Percentiles rank a stretch among this genome's conserved stretches.
Evolutionary conservation across 805 yeast species (phyloP).

Genomic region (Wickerhamiella brachini): DNA sequence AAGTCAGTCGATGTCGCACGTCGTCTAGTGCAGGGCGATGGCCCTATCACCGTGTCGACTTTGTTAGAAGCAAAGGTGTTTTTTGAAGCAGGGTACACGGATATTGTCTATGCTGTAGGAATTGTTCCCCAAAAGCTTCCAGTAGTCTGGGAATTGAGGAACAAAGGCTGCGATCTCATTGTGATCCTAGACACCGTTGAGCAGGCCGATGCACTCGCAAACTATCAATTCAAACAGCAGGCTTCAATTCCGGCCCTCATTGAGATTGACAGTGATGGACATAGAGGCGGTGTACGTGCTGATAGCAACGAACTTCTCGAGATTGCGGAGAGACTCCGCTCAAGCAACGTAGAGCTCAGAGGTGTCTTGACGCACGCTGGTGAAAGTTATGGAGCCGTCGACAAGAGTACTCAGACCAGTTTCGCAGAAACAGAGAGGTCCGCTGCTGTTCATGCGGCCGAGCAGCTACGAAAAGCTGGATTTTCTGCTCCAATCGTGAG

Average conservation of each 20-base stretch:
- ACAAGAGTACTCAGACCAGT: background rate
- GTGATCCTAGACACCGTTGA: background rate
- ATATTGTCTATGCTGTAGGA: background rate
- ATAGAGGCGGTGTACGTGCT: background rate
- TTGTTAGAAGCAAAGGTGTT: background rate
- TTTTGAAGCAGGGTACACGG: background rate
- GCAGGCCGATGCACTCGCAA: background rate
- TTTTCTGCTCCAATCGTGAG: background rate
- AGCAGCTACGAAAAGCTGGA: background rate
- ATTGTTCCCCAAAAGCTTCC: background rate
- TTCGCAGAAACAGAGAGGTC: background rate
- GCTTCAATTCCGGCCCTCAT: background rate
- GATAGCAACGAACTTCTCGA: background rate
- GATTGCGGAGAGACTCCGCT: background rate
- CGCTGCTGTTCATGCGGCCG: background rate
- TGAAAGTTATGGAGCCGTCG: background rate
- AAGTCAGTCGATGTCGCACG: background rate
- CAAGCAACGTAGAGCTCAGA: background rate
- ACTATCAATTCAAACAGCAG: background rate
- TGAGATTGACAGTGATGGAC: background rate
- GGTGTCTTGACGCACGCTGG: background rate
- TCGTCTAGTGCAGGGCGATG: background rate
- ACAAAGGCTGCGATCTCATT: background rate
- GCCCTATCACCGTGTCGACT: background rate
- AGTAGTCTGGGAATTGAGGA: background rate